phyloP scores from a whole-genome alignment of 805 yeast genomes.

The Metschnikowia koreensis region DNA sequence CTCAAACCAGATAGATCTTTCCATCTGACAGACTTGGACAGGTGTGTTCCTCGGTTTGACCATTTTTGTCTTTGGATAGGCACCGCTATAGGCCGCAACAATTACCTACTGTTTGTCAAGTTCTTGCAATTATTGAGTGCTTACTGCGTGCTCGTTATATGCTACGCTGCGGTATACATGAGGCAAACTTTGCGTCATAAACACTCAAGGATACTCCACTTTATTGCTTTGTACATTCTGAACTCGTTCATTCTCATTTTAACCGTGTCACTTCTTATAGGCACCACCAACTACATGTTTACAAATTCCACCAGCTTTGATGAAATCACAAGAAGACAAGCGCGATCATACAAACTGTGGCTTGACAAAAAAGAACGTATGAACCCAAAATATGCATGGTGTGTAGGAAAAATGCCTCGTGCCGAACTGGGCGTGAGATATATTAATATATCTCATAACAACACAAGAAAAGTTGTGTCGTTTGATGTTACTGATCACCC shows the following conservation, averaged over 20 bases:
- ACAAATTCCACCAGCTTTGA: slow-evolving; percentile 60
- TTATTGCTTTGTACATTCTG: slow-evolving; percentile 47
- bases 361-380: slow-evolving; percentile 7
- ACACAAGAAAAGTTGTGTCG: slow-evolving; percentile 37
- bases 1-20: slow-evolving; percentile 67
- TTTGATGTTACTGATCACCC: slow-evolving; percentile 31
- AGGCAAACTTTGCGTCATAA: slow-evolving; percentile 20
- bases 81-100: slow-evolving; percentile 62
- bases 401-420: slow-evolving; percentile 20
- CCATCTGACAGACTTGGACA: slow-evolving; percentile 56
- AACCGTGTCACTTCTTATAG: slow-evolving; percentile 39
- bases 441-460: slow-evolving; percentile 39
- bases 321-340: slow-evolving; percentile 39
- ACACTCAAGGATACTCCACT: slow-evolving; percentile 42
- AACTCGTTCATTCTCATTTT: slow-evolving; percentile 47
- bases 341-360: slow-evolving; percentile 31
- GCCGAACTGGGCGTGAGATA: slow-evolving; percentile 39
- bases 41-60: slow-evolving; percentile 74
- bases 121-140: slow-evolving; percentile 40
- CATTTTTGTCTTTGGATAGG: slow-evolving; percentile 85
- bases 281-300: slow-evolving; percentile 45
- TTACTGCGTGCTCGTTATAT: slow-evolving; percentile 31
- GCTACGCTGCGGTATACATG: slow-evolving; percentile 25
- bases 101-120: slow-evolving; percentile 59
- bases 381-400: slow-evolving; percentile 5